Evolutionary conservation across 129 eudicot genomes (phyloP).

Genomic region (Gnaphalium uliginosum): DNA sequence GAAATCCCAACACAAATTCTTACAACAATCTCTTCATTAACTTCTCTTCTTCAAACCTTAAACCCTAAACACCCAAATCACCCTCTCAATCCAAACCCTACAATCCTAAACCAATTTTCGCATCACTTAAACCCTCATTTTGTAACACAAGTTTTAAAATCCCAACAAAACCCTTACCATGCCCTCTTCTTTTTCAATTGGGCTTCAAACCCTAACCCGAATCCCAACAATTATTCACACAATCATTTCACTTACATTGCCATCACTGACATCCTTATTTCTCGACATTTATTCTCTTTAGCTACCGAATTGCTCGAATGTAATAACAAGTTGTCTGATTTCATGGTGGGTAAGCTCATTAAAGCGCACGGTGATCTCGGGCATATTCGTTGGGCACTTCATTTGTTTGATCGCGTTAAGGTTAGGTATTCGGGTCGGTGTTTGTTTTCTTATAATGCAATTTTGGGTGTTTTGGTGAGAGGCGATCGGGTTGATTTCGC

Average conservation of each 20-base stretch:
- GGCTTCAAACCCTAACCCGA: constrained; percentile 46
- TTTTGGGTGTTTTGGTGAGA: constrained; percentile 56
- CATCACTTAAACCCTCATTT: constrained; percentile 45
- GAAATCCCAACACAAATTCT: constrained; percentile 30
- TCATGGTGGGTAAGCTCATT: constrained; percentile 60
- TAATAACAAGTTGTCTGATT: constrained; percentile 45
- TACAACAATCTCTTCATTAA: constrained; percentile 37
- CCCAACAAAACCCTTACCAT: constrained; percentile 56
- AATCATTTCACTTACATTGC: constrained; percentile 48
- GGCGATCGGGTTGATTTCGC: constrained; percentile 35
- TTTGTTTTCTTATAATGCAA: constrained; percentile 53
- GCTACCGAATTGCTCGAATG: constrained; percentile 49
- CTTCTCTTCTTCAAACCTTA: constrained; percentile 45
- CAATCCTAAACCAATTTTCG: constrained; percentile 50
- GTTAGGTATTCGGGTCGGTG: constrained; percentile 34
- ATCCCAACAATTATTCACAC: constrained; percentile 49
- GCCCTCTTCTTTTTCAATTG: constrained; percentile 70
- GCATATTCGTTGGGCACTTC: constrained; percentile 44
- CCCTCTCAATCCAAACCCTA: constrained; percentile 42
- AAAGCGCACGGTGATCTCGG: constrained; percentile 57
- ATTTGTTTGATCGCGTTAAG: constrained; percentile 43
- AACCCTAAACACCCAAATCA: constrained; percentile 49
- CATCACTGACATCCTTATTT: constrained; percentile 49
- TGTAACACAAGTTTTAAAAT: constrained; percentile 41
- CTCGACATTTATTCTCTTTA: constrained; percentile 35